These are phyloP conservation scores for Trichoderma erinaceum DNA, from an alignment of 495 filamentous ascomycete genomes.

Conservation along the genomic window DNA sequence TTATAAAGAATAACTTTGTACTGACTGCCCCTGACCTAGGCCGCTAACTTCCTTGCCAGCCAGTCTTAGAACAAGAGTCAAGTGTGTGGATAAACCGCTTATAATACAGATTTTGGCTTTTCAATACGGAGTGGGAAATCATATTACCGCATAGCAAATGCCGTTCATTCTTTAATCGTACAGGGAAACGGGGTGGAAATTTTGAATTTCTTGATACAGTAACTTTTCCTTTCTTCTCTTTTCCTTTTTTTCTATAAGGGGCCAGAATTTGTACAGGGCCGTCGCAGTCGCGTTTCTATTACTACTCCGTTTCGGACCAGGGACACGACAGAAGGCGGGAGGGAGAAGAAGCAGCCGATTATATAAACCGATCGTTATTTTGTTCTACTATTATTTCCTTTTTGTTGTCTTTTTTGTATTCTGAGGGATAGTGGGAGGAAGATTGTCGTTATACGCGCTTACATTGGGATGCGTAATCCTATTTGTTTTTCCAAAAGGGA, in stretches of 20 bases:
- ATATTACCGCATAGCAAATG: slow-evolving; percentile 19
- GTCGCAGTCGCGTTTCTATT: slow-evolving; percentile 7
- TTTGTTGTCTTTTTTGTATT: neutral
- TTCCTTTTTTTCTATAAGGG: slow-evolving; percentile 13
- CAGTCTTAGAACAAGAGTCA: slow-evolving; percentile 29
- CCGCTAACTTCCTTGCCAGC: slow-evolving; percentile 43
- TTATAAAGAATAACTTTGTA: slow-evolving; percentile 6
- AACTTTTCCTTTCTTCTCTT: slow-evolving; percentile 8
- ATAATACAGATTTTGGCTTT: neutral
- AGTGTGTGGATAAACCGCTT: neutral
- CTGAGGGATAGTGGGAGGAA: neutral
- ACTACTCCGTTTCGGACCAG: neutral
- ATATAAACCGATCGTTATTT: neutral
- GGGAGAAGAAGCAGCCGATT: neutral
- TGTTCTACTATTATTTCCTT: neutral
- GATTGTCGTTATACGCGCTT: neutral
- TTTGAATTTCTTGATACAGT: slow-evolving; percentile 4
- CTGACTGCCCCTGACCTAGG: slow-evolving; percentile 26
- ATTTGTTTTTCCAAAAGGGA: neutral
- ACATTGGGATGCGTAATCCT: neutral
- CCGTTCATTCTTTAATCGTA: slow-evolving; percentile 21
- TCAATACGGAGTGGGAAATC: slow-evolving; percentile 7
- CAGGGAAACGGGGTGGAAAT: neutral
- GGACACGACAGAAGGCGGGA: neutral
- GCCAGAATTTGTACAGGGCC: slow-evolving; percentile 1